phyloP scores from a whole-genome alignment of 2,329 filamentous ascomycete genomes.

The Exserohilum turcica region DNA sequence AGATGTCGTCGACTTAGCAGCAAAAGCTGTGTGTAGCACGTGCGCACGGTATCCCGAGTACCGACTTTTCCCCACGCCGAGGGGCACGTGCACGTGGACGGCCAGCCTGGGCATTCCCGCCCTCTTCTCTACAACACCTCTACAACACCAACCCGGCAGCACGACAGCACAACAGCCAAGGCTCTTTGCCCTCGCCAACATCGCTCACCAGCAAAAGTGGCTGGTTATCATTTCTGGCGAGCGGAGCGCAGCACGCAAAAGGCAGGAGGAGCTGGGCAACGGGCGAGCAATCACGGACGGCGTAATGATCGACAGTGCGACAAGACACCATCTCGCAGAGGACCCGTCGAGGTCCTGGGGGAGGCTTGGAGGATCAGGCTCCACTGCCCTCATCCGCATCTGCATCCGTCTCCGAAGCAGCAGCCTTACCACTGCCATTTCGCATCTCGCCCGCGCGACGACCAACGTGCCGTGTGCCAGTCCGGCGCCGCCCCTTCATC shows the following conservation, averaged over 20 bases:
- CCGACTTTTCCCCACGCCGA: background rate
- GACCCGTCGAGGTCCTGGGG: constrained; percentile 13
- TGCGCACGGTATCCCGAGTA: background rate
- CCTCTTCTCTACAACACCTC: background rate
- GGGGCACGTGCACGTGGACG: background rate
- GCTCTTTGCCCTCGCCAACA: background rate
- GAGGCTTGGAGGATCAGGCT: constrained; percentile 6
- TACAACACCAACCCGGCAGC: too few relatives aligned
- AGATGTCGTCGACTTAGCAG: background rate
- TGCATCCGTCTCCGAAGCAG: too few relatives aligned
- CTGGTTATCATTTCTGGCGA: background rate
- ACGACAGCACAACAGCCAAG: background rate
- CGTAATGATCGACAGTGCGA: constrained; percentile 13
- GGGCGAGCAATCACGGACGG: background rate
- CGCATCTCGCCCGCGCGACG: background rate
- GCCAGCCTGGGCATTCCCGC: background rate
- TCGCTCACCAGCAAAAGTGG: background rate
- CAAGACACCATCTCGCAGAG: constrained; percentile 5
- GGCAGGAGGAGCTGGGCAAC: constrained; percentile 13
- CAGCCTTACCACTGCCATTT: background rate
- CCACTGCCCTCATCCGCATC: background rate
- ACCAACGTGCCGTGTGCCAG: background rate
- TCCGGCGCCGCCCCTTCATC: background rate
- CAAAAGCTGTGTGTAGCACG: background rate
- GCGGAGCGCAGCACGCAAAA: constrained; percentile 15